Conservation (phyloP, 441 rosid genomes). For the Melastoma candidum region DNA sequence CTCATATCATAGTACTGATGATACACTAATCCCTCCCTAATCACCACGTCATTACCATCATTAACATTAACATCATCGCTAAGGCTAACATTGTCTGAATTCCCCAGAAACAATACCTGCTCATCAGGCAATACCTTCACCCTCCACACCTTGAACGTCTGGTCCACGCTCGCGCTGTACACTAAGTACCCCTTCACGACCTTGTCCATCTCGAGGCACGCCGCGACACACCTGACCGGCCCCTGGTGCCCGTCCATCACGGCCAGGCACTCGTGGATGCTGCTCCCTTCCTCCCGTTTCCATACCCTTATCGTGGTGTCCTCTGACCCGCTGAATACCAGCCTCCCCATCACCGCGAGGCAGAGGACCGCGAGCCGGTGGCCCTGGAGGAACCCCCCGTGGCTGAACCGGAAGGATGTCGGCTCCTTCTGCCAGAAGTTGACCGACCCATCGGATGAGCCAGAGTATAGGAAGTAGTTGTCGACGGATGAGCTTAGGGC, state of each 20-base stretch:
- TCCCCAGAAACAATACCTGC: conserved; percentile 12
- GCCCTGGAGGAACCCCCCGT: conserved; percentile 52
- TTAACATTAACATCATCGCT: too few species aligned
- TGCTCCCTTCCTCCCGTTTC: conserved; percentile 47
- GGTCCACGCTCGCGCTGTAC: conserved; percentile 11
- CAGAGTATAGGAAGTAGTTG: conserved; percentile 39
- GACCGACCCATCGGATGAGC: conserved; percentile 39
- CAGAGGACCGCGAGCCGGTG: conserved; percentile 42
- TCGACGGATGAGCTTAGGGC: conserved; percentile 27
- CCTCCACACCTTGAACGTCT: conserved; percentile 11
- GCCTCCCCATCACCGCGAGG: conserved; percentile 25
- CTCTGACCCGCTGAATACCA: conserved; percentile 47
- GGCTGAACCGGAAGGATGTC: conserved; percentile 40
- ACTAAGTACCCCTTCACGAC: conserved; percentile 3
- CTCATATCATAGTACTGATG: conserved; percentile 29
- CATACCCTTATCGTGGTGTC: conserved; percentile 51
- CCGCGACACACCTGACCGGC: conserved; percentile 41
- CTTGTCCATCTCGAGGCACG: conserved; percentile 14
- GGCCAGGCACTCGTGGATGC: conserved; percentile 37
- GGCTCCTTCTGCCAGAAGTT: conserved; percentile 54
- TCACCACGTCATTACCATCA: too few species aligned
- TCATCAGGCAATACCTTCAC: conserved; percentile 36
- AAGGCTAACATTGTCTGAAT: conserved; percentile 8
- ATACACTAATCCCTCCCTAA: too few species aligned
- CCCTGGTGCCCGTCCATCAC: conserved; percentile 51